phyloP scores from a whole-genome alignment of 2,329 filamentous ascomycete genomes.

The Aaosphaeria pasadenensis region DNA sequence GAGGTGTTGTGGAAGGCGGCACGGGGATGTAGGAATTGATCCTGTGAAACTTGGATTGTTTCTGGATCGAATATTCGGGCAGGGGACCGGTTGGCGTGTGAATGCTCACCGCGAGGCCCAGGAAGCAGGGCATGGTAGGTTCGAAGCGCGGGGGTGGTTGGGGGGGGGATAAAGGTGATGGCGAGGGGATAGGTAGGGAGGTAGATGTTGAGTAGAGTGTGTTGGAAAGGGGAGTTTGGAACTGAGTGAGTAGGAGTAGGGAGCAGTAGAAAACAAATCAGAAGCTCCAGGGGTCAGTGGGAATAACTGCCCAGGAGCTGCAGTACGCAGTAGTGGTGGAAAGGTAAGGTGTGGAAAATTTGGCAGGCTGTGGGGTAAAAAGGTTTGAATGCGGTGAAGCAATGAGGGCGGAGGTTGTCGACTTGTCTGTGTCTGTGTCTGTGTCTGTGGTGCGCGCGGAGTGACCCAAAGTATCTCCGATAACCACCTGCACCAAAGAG shows the following conservation, averaged over 20 bases:
- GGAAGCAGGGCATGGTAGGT: slow-evolving; percentile 83
- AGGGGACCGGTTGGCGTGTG: slow-evolving; percentile 79
- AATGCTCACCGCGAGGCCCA: slow-evolving; percentile 97
- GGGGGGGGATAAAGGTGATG: slow-evolving; percentile 10
- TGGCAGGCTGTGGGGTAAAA: too few species aligned
- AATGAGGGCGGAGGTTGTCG: neutral
- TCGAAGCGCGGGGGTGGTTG: slow-evolving; percentile 12
- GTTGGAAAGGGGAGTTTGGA: neutral
- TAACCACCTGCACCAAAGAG: too few species aligned
- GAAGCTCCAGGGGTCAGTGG: neutral
- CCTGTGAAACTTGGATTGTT: slow-evolving; percentile 82
- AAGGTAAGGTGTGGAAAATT: too few species aligned
- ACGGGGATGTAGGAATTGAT: slow-evolving; percentile 98
- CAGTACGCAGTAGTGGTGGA: too few species aligned
- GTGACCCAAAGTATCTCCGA: too few species aligned
- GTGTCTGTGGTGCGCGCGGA: too few species aligned
- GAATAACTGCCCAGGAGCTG: too few species aligned
- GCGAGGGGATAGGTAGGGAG: slow-evolving; percentile 18
- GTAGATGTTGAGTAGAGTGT: too few species aligned
- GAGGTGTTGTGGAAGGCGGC: slow-evolving; percentile 74
- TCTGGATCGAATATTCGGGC: slow-evolving; percentile 90
- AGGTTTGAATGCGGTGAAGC: neutral
- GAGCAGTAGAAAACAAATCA: neutral
- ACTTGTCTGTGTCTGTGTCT: too few species aligned
- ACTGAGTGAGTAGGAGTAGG: neutral